Base-by-base conservation (phyloP, 1,284 basidiomycete species). In the Farysia itapuensis region DNA sequence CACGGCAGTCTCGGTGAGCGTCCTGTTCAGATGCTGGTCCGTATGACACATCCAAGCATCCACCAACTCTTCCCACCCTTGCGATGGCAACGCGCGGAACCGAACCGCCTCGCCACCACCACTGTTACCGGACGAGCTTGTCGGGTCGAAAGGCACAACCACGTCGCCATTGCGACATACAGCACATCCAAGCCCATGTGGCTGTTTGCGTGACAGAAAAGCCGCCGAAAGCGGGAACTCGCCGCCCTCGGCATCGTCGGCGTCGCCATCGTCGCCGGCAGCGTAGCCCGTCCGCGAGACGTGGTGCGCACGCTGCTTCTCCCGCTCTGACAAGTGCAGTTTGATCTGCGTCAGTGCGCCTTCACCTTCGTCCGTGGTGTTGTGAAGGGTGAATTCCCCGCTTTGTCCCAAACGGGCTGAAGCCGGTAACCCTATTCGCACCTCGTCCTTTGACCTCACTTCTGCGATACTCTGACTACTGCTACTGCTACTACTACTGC, bases 31-130 rank as follows among this genome's bases (percentile, higher is more conserved):
- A 30, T 72, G 60, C 78, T 94, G 91, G 72, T 95, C 91, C 16
- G 85, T 79, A 77, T 97, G 94, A 72, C 93, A 97, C 89, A 98
- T 93, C 93, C 93, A 97, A 3, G 90, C 87, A 51, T 97, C 93
- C 18, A 97, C 84, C 29, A 97, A 84, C 77, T 98, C 93, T 47
- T 91, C 87, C 93, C 93, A 98, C 69, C 95, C 86, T 72, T 95
- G 90, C 1, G 89, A 92, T 1, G 93, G 93, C 6, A 98, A 80
- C 67, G 95, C 91, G 38, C 85, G 83, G 77, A 89, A 95, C n/a
- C n/a, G n/a, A n/a, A n/a, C n/a, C n/a, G n/a, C n/a, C n/a, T n/a
- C n/a, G n/a, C n/a, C n/a, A n/a, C n/a, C n/a, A n/a, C n/a, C n/a
- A n/a, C n/a, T n/a, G n/a, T n/a, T n/a, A n/a, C n/a, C n/a, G n/a